Evolutionary conservation across 1,284 basidiomycete species (phyloP), one percentile per base, ranked within the genome.

Genomic region (Sanghuangporus weigelae): DNA sequence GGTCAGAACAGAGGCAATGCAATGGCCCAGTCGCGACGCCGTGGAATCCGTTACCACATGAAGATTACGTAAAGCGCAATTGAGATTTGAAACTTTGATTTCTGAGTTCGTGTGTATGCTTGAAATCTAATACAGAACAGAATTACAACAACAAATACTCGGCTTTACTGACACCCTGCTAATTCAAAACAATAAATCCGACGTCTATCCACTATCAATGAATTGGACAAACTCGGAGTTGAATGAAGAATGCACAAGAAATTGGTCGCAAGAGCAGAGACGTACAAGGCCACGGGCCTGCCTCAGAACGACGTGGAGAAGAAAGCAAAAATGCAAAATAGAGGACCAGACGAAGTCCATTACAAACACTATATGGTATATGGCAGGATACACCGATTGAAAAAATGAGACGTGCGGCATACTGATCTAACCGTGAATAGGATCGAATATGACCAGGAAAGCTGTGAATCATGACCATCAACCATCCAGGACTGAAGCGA

Each of bases 311-410:
- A 55, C 19, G 38, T 44, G 44, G n/a, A n/a, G 36, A 39, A 35
- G 51, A 39, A 12, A 39, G 31, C 31, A 53, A 31, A 35, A 56
- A 44, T 44, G 39, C 19, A 35, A 46, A 21, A 11, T 12, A 42
- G 39, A 19, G 6, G 51, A 62, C 31, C 12, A 55, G 10, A 35
- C 19, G 46, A 36, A 31, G 60, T 62, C 60, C 60, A 62, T 62
- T 62, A 62, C 46, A 21, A 62, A 39, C 31, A 57, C 54, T 40
- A 36, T 62, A 62, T 57, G 55, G 44, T 62, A 62, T 57, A 57
- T 19, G 53, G 38, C 54, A 31, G 60, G 26, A 57, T 62, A 36
- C 58, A 42, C 58, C 35, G 38, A 51, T 51, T 31, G 26, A 31
- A 19, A 42, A 38, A 51, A 19, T 40, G 44, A 46, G 7, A 46